Evolutionary conservation across 805 yeast genomes (phyloP).

Genomic region (Diddensiella caesifluorescens): DNA sequence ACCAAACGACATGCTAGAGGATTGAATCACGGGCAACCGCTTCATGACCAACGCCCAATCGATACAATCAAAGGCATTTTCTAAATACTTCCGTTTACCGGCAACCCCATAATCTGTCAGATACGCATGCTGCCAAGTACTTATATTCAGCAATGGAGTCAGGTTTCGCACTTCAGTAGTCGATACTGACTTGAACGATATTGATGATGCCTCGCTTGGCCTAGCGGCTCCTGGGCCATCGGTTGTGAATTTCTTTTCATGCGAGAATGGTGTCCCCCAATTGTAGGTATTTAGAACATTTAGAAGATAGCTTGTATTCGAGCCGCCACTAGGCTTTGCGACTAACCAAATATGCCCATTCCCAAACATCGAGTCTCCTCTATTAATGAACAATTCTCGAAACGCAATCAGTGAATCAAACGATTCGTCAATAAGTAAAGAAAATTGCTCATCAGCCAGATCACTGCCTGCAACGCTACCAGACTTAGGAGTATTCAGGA

Average conservation of each 20-base stretch:
- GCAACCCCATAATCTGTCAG: conserved; percentile 75
- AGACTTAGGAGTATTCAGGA: conserved; percentile 26
- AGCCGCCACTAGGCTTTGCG: conserved; percentile 12
- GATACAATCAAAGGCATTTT: conserved; percentile 68
- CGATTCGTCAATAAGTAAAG: conserved; percentile 32
- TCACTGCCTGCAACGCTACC: conserved; percentile 2
- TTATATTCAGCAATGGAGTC: conserved; percentile 64
- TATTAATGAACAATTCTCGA: conserved; percentile 63
- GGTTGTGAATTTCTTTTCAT: too few species aligned
- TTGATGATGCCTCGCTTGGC: neutral
- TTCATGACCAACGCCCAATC: conserved; percentile 57
- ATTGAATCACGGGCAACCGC: conserved; percentile 16
- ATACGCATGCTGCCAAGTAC: conserved; percentile 84
- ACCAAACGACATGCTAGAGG: conserved; percentile 4
- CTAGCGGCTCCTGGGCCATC: neutral
- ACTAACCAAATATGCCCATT: conserved; percentile 95
- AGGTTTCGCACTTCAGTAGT: conserved; percentile 8
- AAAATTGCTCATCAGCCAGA: conserved; percentile 10
- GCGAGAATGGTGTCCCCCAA: conserved; percentile 73
- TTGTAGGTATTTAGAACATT: conserved; percentile 84
- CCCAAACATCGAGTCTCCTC: conserved; percentile 75
- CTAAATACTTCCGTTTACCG: conserved; percentile 68
- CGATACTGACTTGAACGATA: neutral
- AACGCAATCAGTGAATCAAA: conserved; percentile 80
- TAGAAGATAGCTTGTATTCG: conserved; percentile 36